Evolutionary conservation across 2,329 filamentous ascomycete species (phyloP).

Genomic region (Venturia oleaginea): DNA sequence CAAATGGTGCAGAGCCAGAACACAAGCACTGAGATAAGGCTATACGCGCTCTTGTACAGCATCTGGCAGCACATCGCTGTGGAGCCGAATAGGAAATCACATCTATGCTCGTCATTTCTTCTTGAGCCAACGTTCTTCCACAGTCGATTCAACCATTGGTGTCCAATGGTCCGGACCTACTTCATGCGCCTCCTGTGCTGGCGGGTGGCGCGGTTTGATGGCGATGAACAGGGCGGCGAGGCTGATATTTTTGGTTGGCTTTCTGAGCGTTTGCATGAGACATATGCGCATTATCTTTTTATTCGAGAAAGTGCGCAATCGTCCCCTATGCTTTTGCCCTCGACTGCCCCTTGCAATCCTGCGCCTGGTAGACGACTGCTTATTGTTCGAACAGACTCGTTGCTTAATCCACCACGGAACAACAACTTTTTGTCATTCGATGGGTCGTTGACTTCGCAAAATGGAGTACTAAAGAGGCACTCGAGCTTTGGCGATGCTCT

Average conservation of each 20-base stretch:
- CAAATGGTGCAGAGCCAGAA: constrained; percentile 76
- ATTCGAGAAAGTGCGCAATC: constrained; percentile 59
- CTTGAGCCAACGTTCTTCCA: constrained; percentile 67
- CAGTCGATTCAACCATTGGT: constrained; percentile 86
- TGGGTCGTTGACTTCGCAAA: constrained; percentile 39
- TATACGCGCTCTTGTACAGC: constrained; percentile 72
- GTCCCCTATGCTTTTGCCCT: constrained; percentile 49
- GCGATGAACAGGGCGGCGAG: constrained; percentile 55
- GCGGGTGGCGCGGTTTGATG: constrained; percentile 72
- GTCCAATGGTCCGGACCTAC: constrained; percentile 87
- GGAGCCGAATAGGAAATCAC: constrained; percentile 57
- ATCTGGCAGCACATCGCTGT: constrained; percentile 66
- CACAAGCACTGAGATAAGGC: constrained; percentile 78
- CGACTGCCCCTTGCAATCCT: constrained; percentile 73
- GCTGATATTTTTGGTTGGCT: constrained; percentile 59
- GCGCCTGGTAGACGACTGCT: constrained; percentile 78
- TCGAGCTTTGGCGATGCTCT: neutral
- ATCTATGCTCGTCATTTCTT: constrained; percentile 66
- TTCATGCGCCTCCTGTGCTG: constrained; percentile 87
- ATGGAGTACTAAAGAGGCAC: constrained; percentile 9
- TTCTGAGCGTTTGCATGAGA: constrained; percentile 57
- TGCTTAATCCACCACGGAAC: constrained; percentile 36
- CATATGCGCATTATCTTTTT: constrained; percentile 74
- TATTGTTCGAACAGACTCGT: constrained; percentile 75
- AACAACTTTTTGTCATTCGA: constrained; percentile 54